Conservation (phyloP, 495 filamentous ascomycete species). For the Podospora sp. region DNA sequence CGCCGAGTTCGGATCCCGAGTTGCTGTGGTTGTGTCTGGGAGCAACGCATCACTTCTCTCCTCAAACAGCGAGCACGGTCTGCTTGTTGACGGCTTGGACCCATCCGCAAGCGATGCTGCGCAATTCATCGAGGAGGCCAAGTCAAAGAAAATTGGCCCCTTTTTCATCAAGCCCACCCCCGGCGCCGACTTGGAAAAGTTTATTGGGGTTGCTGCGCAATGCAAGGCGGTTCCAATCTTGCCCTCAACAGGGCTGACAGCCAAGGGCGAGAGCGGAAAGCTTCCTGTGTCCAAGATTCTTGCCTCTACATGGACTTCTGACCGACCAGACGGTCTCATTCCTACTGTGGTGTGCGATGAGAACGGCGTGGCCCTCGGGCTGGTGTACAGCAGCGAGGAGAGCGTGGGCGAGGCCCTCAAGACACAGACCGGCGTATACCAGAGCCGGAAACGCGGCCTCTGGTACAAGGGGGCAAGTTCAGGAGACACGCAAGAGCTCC, state of each 20-base stretch:
- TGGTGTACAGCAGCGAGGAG: conserved; percentile 92
- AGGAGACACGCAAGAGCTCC: conserved; percentile 87
- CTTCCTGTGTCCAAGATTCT: conserved; percentile 71
- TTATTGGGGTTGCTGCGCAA: conserved; percentile 56
- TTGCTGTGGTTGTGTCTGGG: conserved; percentile 45
- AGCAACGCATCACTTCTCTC: conserved; percentile 30
- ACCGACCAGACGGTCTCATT: conserved; percentile 80
- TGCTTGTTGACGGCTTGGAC: conserved; percentile 52
- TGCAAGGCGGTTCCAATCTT: conserved; percentile 74
- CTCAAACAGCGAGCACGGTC: conserved; percentile 41
- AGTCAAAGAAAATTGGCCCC: conserved; percentile 46
- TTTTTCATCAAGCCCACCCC: conserved; percentile 50
- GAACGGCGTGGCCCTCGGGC: conserved; percentile 76
- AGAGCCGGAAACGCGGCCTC: conserved; percentile 88
- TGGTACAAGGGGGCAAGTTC: conserved; percentile 98
- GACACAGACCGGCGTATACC: conserved; percentile 91
- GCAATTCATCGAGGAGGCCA: conserved; percentile 49
- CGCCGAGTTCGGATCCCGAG: conserved; percentile 46
- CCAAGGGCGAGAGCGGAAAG: conserved; percentile 57
- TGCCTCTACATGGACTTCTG: conserved; percentile 69
- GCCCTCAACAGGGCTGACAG: conserved; percentile 69
- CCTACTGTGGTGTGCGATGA: conserved; percentile 90
- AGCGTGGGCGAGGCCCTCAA: conserved; percentile 83
- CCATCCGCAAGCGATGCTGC: conserved; percentile 40
- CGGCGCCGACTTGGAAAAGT: conserved; percentile 51